Evolutionary conservation across 2,329 filamentous ascomycete species (phyloP).

Genomic region (Colletotrichum costaricense): DNA sequence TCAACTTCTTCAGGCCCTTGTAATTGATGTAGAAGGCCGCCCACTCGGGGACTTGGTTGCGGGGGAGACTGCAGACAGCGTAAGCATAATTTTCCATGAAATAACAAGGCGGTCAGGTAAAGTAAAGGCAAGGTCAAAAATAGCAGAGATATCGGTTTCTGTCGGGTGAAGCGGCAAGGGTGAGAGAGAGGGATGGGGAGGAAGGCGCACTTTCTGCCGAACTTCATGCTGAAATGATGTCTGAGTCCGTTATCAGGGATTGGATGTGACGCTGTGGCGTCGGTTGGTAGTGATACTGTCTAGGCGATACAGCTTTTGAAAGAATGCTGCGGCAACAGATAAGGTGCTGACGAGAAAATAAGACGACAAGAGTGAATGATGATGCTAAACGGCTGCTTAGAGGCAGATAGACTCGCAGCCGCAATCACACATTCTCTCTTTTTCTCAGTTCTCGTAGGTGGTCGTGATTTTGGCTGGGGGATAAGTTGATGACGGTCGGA

Average conservation of each 20-base stretch:
- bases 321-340: conserved; percentile 5
- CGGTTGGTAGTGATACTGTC: neutral
- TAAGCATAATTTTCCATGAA: conserved; percentile 36
- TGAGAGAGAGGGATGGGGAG: neutral
- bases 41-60: conserved; percentile 91
- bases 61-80: conserved; percentile 67
- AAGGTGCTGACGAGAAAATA: conserved; percentile 20
- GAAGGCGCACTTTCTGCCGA: conserved; percentile 65
- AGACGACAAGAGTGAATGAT: neutral
- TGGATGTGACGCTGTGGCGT: conserved; percentile 23
- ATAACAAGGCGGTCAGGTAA: neutral
- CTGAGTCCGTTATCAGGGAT: conserved; percentile 17
- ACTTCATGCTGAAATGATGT: conserved; percentile 70
- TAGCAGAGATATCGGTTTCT: neutral
- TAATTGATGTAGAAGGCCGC: conserved; percentile 88
- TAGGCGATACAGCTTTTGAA: neutral
- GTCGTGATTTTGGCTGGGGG: neutral
- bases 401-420: conserved; percentile 18
- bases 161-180: neutral
- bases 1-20: conserved; percentile 93
- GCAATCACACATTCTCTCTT: conserved; percentile 14
- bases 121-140: neutral
- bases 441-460: neutral
- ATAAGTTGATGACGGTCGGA: neutral
- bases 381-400: conserved; percentile 16